These are phyloP conservation scores for Castanea mollissima DNA, from an alignment of 306 rosid genomes.

Conservation along the genomic window DNA sequence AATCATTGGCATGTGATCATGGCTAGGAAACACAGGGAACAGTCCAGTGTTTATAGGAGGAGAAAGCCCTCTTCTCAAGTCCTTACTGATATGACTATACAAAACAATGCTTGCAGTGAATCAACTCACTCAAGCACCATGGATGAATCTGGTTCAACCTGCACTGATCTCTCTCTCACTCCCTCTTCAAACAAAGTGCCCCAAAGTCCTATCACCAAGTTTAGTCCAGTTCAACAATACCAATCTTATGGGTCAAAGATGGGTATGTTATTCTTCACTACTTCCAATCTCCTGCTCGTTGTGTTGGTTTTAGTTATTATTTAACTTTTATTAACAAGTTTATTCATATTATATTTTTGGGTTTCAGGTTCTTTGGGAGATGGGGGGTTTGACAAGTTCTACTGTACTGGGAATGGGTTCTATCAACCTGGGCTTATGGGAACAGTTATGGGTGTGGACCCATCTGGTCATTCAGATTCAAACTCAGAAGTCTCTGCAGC, in stretches of 20 bases:
- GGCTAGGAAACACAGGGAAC: constrained; percentile 77
- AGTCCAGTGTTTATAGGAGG: constrained; percentile 49
- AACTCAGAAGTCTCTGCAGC: constrained; percentile 72
- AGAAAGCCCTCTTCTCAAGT: constrained; percentile 37
- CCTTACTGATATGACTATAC: constrained; percentile 19
- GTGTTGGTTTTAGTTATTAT: not conserved
- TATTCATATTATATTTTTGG: not conserved
- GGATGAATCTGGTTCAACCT: constrained; percentile 62
- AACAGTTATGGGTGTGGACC: constrained; percentile 35
- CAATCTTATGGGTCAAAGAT: constrained; percentile 25
- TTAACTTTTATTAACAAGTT: not conserved
- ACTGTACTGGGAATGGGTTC: constrained; percentile 15
- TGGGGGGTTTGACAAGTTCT: constrained; percentile 29
- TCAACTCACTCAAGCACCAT: constrained; percentile 56
- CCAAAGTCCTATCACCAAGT: constrained; percentile 12
- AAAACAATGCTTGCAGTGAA: constrained; percentile 48
- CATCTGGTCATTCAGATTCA: constrained; percentile 63
- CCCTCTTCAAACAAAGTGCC: constrained; percentile 34
- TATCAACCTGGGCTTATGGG: constrained; percentile 2
- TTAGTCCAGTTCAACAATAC: constrained; percentile 17
- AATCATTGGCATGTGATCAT: constrained; percentile 93
- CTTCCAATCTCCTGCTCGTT: not conserved
- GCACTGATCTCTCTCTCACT: constrained; percentile 61
- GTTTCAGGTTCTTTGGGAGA: constrained; percentile 32
- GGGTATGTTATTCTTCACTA: constrained; percentile 28